Conservation (phyloP, 139 green algal species). For the Spirogloea muscicola region DNA sequence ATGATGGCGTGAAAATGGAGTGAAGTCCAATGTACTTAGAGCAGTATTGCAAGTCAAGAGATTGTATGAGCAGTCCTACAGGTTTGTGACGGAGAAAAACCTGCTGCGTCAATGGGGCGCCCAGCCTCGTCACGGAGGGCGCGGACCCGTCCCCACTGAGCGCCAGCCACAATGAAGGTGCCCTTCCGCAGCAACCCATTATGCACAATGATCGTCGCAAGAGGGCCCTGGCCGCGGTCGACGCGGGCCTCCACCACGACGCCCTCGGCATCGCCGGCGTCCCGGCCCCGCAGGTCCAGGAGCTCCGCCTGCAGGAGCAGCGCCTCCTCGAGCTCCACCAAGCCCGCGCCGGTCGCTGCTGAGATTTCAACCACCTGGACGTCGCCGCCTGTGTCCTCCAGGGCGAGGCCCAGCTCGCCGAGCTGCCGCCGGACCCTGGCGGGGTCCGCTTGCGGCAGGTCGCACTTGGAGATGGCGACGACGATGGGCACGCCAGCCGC, state of each 20-base stretch:
- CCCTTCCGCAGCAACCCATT: slow-evolving; percentile 61
- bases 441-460: slow-evolving; percentile 43
- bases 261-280: slow-evolving; percentile 55
- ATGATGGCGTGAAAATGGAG: no score
- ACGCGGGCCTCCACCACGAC: slow-evolving; percentile 80
- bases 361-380: slow-evolving; percentile 69
- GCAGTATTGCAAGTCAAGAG: slow-evolving; percentile 33
- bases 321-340: slow-evolving; percentile 78
- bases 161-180: slow-evolving; percentile 75
- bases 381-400: slow-evolving; percentile 76
- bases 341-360: slow-evolving; percentile 55
- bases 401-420: slow-evolving; percentile 63
- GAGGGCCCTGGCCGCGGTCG: slow-evolving; percentile 71
- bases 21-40: no score
- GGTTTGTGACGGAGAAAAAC: slow-evolving; percentile 56
- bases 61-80: no score
- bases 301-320: slow-evolving; percentile 82
- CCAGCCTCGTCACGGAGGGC: slow-evolving; percentile 2
- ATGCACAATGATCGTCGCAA: slow-evolving; percentile 74
- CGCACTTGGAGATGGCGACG: slow-evolving; percentile 47
- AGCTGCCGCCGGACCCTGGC: slow-evolving; percentile 63
- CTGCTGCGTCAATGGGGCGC: neutral
- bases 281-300: slow-evolving; percentile 69
- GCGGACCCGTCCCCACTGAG: slow-evolving; percentile 67
- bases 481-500: slow-evolving; percentile 77